phyloP scores from a whole-genome alignment of 2,329 filamentous ascomycete genomes.

The Diplodia seriata region DNA sequence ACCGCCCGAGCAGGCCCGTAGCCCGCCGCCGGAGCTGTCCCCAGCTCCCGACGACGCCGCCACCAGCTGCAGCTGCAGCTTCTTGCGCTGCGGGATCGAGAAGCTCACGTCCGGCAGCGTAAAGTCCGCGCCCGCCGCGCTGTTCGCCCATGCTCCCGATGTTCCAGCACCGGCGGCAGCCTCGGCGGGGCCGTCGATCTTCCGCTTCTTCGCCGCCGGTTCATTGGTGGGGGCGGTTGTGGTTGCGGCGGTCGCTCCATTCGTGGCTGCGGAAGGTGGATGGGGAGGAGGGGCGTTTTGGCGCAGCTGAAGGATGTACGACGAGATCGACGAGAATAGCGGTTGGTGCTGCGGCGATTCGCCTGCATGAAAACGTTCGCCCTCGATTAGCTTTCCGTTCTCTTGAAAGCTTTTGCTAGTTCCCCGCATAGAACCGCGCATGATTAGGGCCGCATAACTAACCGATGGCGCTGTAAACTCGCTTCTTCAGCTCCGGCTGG shows the following conservation, averaged over 20 bases:
- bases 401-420: neutral
- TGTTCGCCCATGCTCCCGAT: slow-evolving; percentile 38
- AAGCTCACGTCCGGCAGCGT: slow-evolving; percentile 62
- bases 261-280: neutral
- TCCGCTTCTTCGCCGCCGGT: slow-evolving; percentile 49
- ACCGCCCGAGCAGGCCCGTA: slow-evolving; percentile 59
- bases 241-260: slow-evolving; percentile 6
- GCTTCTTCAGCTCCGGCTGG: slow-evolving; percentile 46
- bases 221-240: slow-evolving; percentile 33
- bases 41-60: slow-evolving; percentile 36
- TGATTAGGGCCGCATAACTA: slow-evolving; percentile 23
- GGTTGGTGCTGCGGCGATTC: slow-evolving; percentile 22
- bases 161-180: slow-evolving; percentile 9
- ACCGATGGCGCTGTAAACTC: slow-evolving; percentile 49
- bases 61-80: slow-evolving; percentile 66
- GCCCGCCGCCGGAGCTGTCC: slow-evolving; percentile 46
- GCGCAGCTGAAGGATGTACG: slow-evolving; percentile 31
- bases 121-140: slow-evolving; percentile 41
- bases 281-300: neutral
- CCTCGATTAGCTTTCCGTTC: neutral
- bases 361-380: neutral
- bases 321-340: slow-evolving; percentile 34
- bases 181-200: slow-evolving; percentile 40
- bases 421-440: neutral
- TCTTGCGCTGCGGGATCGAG: slow-evolving; percentile 68